These are phyloP conservation scores for Naematelia encephala DNA, from an alignment of 768 basidiomycete genomes.

Conservation along the genomic window DNA sequence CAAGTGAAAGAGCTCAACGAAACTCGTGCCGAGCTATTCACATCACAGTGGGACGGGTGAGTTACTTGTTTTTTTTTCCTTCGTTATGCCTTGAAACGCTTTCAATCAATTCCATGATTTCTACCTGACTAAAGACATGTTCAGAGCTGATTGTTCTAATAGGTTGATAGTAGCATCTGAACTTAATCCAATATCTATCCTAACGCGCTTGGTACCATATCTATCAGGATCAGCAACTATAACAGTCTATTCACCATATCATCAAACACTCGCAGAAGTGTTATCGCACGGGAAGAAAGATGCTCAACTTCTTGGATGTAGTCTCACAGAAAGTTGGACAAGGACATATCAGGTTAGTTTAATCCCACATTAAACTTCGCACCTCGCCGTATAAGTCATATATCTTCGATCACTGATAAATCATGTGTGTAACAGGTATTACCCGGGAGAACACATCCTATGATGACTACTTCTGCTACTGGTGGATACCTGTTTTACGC, in stretches of 20 bases:
- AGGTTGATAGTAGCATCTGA: conserved; percentile 77
- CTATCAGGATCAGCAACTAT: conserved; percentile 80
- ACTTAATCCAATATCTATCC: conserved; percentile 77
- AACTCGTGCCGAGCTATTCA: conserved; percentile 74
- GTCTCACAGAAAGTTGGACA: conserved; percentile 79
- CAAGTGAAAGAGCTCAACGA: conserved; percentile 62
- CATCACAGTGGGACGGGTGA: conserved; percentile 85
- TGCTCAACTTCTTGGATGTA: conserved; percentile 70
- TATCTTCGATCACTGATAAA: neutral
- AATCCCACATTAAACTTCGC: no score
- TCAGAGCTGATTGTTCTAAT: no score
- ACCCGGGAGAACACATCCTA: conserved; percentile 94
- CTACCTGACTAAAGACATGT: no score
- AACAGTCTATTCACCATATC: conserved; percentile 77
- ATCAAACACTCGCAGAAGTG: conserved; percentile 75
- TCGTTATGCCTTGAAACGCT: no score
- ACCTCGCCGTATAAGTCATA: neutral
- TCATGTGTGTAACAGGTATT: conserved; percentile 63
- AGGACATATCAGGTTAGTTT: conserved; percentile 74
- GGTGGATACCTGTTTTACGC: conserved; percentile 83
- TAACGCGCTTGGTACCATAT: conserved; percentile 70
- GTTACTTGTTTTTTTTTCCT: no score
- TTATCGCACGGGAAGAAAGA: conserved; percentile 66
- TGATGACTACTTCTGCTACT: conserved; percentile 82
- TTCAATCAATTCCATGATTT: no score